Evolutionary conservation across 306 rosid genomes (phyloP).

Genomic region (Malus sylvestris): DNA sequence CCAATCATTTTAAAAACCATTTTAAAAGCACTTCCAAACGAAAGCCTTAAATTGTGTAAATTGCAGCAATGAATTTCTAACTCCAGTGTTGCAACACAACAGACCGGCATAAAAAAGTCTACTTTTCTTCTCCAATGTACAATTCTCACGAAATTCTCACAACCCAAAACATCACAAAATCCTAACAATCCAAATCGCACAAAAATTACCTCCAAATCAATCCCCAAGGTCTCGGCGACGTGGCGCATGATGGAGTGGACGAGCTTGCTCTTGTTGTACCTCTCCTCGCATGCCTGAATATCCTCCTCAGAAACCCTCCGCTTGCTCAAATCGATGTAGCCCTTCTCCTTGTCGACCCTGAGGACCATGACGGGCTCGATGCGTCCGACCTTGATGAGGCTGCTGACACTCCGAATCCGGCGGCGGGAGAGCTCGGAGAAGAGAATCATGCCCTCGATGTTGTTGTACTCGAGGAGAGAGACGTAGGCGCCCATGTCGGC

Average conservation of each 20-base stretch:
- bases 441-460: slow-evolving; percentile 95
- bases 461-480: slow-evolving; percentile 86
- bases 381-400: slow-evolving; percentile 83
- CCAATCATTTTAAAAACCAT: too few relatives aligned
- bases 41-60: not conserved
- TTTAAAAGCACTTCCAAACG: too few relatives aligned
- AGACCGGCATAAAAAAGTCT: not conserved
- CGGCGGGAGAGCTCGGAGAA: slow-evolving; percentile 98
- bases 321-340: slow-evolving; percentile 93
- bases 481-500: slow-evolving; percentile 99
- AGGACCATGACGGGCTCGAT: slow-evolving; percentile 97
- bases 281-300: slow-evolving; percentile 76
- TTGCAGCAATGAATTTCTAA: not conserved
- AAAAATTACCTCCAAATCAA: slow-evolving; percentile 70
- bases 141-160: not conserved
- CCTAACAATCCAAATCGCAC: not conserved
- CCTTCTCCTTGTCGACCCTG: slow-evolving; percentile 90
- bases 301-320: slow-evolving; percentile 94
- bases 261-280: slow-evolving; percentile 96
- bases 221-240: slow-evolving; percentile 69
- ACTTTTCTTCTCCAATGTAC: not conserved
- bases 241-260: slow-evolving; percentile 97
- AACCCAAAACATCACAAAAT: not conserved
- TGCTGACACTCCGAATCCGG: slow-evolving; percentile 87
- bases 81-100: not conserved